Evolutionary conservation across 495 filamentous ascomycete species (phyloP).

Genomic region (Lophium mytilinum): DNA sequence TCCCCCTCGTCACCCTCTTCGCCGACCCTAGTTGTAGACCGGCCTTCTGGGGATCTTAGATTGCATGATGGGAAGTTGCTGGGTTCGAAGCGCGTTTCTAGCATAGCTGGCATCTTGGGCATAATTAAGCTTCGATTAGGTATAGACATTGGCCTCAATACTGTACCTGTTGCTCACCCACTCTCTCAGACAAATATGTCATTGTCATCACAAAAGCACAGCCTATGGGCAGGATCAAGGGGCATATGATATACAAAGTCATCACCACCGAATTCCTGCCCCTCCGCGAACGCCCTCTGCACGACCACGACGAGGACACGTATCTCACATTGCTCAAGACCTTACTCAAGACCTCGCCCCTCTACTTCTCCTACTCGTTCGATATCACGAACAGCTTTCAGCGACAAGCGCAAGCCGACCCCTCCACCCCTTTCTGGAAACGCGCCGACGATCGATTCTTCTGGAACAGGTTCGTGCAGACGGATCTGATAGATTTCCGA

Average conservation of each 20-base stretch:
- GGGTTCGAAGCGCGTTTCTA: constrained; percentile 74
- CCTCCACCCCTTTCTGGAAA: constrained; percentile 71
- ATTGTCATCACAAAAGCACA: constrained; percentile 92
- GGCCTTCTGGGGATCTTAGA: constrained; percentile 85
- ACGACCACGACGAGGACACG: constrained; percentile 86
- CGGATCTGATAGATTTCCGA: constrained; percentile 83
- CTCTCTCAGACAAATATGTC: constrained; percentile 80
- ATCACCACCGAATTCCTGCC: constrained; percentile 87
- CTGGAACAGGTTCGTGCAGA: constrained; percentile 91
- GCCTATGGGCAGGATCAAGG: constrained; percentile 81
- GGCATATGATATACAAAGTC: constrained; percentile 90
- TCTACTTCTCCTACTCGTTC: constrained; percentile 97
- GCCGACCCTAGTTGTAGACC: constrained; percentile 77
- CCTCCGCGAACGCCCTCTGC: constrained; percentile 81
- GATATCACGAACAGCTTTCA: constrained; percentile 95
- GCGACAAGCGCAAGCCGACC: constrained; percentile 68
- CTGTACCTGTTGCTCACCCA: constrained; percentile 11
- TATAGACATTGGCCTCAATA: constrained; percentile 33
- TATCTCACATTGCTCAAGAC: constrained; percentile 73
- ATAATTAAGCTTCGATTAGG: constrained; percentile 85
- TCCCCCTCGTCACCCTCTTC: constrained; percentile 88
- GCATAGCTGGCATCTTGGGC: constrained; percentile 88
- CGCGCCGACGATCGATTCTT: constrained; percentile 95
- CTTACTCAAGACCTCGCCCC: constrained; percentile 71
- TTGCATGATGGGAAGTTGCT: constrained; percentile 69